Percentiles rank a stretch among this genome's conserved stretches.
Evolutionary conservation across 2,329 filamentous ascomycete genomes (phyloP).

Genomic region (Cladosporium cucumerinum): DNA sequence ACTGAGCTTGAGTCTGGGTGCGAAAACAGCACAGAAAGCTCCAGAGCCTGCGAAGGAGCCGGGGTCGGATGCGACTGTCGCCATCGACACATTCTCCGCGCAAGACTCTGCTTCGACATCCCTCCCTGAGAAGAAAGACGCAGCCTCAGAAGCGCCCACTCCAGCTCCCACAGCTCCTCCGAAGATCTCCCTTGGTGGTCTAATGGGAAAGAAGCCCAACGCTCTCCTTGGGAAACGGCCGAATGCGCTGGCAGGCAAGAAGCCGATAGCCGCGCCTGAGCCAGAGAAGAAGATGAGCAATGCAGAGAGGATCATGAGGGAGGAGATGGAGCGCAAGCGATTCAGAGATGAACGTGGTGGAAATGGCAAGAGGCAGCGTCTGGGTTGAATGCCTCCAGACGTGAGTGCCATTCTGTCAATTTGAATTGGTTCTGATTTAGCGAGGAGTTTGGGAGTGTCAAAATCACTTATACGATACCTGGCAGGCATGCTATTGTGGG

Average conservation of each 20-base stretch:
- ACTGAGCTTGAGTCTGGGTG: slow-evolving; percentile 34
- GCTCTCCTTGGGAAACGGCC: slow-evolving; percentile 57
- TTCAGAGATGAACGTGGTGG: slow-evolving; percentile 30
- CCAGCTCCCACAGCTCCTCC: slow-evolving; percentile 28
- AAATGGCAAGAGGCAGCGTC: slow-evolving; percentile 26
- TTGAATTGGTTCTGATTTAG: slow-evolving; percentile 6
- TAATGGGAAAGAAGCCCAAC: slow-evolving; percentile 54
- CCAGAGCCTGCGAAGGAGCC: slow-evolving; percentile 7
- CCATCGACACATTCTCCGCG: slow-evolving; percentile 32
- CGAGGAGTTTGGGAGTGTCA: slow-evolving; percentile 9
- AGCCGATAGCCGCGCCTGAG: slow-evolving; percentile 52
- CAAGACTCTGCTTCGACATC: slow-evolving; percentile 19
- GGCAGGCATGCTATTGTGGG: slow-evolving; percentile 11
- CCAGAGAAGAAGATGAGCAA: slow-evolving; percentile 82
- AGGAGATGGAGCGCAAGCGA: slow-evolving; percentile 41
- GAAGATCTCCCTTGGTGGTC: slow-evolving; percentile 59
- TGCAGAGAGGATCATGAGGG: slow-evolving; percentile 83
- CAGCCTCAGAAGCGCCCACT: slow-evolving; percentile 3
- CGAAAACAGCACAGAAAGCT: slow-evolving; percentile 22
- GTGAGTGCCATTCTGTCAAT: slow-evolving; percentile 16
- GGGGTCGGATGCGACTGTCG: slow-evolving; percentile 24
- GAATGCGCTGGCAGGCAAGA: slow-evolving; percentile 68
- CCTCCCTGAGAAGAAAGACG: slow-evolving; percentile 8
- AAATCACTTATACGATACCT: slow-evolving; percentile 4
- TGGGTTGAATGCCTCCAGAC: slow-evolving; percentile 21